These are phyloP conservation scores for Stagonosporopsis rhizophila DNA, from an alignment of 2,329 filamentous ascomycete genomes.

Conservation along the genomic window DNA sequence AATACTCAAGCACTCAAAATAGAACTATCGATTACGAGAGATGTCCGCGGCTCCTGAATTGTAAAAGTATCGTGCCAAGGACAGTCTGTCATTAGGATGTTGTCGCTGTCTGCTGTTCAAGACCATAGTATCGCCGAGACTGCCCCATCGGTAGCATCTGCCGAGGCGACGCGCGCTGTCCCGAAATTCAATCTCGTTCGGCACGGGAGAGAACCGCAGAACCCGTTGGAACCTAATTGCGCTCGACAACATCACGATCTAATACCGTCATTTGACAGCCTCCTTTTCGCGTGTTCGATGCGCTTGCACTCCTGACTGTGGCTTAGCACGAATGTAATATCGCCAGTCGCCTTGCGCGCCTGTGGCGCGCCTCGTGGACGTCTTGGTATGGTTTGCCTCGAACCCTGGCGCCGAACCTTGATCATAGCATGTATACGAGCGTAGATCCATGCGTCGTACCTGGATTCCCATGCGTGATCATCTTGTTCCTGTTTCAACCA, in stretches of 20 bases:
- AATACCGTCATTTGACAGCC: neutral
- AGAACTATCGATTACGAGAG: neutral
- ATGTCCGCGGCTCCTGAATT: neutral
- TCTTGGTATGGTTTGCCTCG: neutral
- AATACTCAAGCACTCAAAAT: neutral
- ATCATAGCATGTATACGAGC: neutral
- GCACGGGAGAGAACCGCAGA: constrained; percentile 11
- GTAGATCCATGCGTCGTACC: constrained; percentile 3
- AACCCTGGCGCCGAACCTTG: neutral
- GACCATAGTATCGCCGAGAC: neutral
- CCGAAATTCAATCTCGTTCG: constrained; percentile 16
- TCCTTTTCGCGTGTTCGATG: neutral
- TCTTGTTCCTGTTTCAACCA: constrained; percentile 11
- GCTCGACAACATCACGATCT: neutral
- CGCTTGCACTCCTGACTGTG: neutral
- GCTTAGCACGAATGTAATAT: neutral
- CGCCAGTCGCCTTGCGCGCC: neutral
- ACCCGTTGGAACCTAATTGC: constrained; percentile 14
- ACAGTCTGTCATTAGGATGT: neutral
- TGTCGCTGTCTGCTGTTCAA: neutral
- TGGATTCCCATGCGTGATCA: neutral
- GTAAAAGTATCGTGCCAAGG: constrained; percentile 3
- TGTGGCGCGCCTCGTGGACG: neutral
- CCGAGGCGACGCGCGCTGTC: constrained; percentile 15
- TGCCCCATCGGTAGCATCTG: constrained; percentile 8